Conservation (phyloP, 805 yeast species). For the Blastobotrys parvus region DNA sequence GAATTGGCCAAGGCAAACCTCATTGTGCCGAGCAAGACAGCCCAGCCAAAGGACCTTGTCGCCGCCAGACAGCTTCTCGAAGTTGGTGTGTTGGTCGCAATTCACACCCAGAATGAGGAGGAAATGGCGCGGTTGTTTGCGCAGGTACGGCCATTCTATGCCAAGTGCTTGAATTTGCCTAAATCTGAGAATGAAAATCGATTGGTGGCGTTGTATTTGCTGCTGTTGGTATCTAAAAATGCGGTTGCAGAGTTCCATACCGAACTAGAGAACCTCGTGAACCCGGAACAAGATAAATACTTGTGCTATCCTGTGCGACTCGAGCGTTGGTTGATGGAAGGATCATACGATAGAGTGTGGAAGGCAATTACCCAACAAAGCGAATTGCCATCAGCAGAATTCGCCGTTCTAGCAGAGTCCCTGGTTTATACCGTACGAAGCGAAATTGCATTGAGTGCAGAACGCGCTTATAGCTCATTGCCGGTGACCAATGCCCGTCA, state of each 20-base stretch:
- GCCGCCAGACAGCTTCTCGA: conserved; percentile 80
- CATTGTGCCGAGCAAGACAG: conserved; percentile 52
- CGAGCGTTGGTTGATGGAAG: conserved; percentile 94
- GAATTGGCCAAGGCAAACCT: conserved; percentile 71
- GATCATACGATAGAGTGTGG: conserved; percentile 89
- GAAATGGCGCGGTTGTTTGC: conserved; percentile 66
- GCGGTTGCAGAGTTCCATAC: conserved; percentile 84
- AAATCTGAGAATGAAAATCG: conserved; percentile 59
- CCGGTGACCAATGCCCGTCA: conserved; percentile 80
- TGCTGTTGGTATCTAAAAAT: conserved; percentile 72
- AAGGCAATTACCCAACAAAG: conserved; percentile 52
- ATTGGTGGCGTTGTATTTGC: conserved; percentile 64
- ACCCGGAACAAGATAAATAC: conserved; percentile 59
- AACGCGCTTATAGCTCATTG: conserved; percentile 62
- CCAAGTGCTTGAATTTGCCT: conserved; percentile 31
- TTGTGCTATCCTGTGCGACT: conserved; percentile 79
- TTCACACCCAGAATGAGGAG: conserved; percentile 52
- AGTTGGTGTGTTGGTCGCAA: conserved; percentile 75
- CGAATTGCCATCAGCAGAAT: conserved; percentile 56
- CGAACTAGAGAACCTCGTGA: conserved; percentile 67
- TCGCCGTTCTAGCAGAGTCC: conserved; percentile 64
- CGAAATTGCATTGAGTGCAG: conserved; percentile 80
- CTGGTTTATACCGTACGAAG: conserved; percentile 70
- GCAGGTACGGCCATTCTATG: conserved; percentile 73
- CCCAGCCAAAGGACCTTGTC: conserved; percentile 46